These are phyloP conservation scores for Gomphus sp. DNA, from an alignment of 1,284 basidiomycete species.

Conservation along the genomic window DNA sequence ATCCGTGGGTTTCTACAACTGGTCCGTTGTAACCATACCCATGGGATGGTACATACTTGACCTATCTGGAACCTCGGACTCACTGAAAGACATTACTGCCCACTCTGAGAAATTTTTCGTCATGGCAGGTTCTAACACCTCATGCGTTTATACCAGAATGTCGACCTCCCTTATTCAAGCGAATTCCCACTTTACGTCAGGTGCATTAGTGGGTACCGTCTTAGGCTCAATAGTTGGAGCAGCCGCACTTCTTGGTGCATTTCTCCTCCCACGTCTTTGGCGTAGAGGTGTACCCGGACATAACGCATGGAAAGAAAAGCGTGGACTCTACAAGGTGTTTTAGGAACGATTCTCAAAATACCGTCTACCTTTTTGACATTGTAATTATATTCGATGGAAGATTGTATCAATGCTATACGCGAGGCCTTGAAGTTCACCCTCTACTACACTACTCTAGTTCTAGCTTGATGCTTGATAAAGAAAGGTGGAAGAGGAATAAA, in stretches of 20 bases:
- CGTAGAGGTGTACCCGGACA: slow-evolving; percentile 8
- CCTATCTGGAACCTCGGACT: not conserved
- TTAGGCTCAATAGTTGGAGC: slow-evolving; percentile 3
- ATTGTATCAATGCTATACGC: not conserved
- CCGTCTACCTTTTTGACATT: not conserved
- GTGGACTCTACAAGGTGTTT: slow-evolving; percentile 1
- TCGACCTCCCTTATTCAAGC: not conserved
- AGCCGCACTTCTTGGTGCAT: slow-evolving; percentile 2
- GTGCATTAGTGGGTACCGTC: slow-evolving; percentile 7
- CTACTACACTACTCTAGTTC: slow-evolving; percentile 4
- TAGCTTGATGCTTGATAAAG: not conserved
- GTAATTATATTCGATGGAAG: not conserved
- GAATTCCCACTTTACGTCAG: not conserved
- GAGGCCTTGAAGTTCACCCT: not conserved
- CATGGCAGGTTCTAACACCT: slow-evolving; percentile 1
- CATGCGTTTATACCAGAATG: not conserved
- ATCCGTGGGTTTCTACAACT: not conserved
- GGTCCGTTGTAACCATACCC: slow-evolving; percentile 3
- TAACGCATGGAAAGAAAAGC: slow-evolving; percentile 6
- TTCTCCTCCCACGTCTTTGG: slow-evolving; percentile 6
- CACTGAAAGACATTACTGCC: not conserved
- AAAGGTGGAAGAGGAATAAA: not conserved
- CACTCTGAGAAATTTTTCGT: slow-evolving; percentile 4
- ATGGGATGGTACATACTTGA: slow-evolving; percentile 9
- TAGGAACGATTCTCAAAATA: not conserved